Conservation (phyloP, 2,329 filamentous ascomycete genomes). For the Sporothrix euskadiensis region DNA sequence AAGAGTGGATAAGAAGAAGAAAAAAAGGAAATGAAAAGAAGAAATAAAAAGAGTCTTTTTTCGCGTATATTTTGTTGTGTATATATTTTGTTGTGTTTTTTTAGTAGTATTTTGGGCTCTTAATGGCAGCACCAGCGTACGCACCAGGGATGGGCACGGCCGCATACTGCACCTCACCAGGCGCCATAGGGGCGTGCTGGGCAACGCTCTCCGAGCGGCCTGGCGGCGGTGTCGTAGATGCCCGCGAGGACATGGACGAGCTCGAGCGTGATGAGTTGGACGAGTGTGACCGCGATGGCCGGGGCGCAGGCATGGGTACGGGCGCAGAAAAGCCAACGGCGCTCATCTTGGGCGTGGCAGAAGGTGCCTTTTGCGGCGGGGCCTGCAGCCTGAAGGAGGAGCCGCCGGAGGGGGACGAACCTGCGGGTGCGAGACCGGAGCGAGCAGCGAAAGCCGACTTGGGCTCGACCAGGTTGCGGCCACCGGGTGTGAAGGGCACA, state of each 20-base stretch:
- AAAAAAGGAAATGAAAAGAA: neutral
- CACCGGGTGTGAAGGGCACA: conserved; percentile 55
- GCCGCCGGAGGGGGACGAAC: conserved; percentile 40
- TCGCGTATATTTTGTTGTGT: conserved; percentile 9
- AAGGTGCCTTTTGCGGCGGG: conserved; percentile 75
- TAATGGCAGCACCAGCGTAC: conserved; percentile 62
- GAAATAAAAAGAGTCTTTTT: neutral
- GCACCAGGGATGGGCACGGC: conserved; percentile 86
- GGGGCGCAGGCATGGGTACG: conserved; percentile 29
- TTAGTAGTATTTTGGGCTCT: conserved; percentile 46
- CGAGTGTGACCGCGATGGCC: conserved; percentile 16
- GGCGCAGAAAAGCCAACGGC: conserved; percentile 60
- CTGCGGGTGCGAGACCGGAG: conserved; percentile 39
- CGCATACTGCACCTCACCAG: conserved; percentile 81
- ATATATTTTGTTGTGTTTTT: conserved; percentile 8
- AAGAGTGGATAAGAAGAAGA: conserved; percentile 29
- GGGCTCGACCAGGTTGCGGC: conserved; percentile 59
- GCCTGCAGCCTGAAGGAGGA: conserved; percentile 75
- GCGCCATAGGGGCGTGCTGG: conserved; percentile 67
- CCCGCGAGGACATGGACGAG: conserved; percentile 31
- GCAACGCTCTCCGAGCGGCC: conserved; percentile 50
- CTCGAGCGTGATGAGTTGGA: conserved; percentile 23
- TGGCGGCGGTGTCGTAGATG: conserved; percentile 35
- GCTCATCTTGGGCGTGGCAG: conserved; percentile 69
- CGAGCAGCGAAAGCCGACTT: conserved; percentile 59